phyloP scores from a whole-genome alignment of 805 yeast genomes.

The Candida railenensis region DNA sequence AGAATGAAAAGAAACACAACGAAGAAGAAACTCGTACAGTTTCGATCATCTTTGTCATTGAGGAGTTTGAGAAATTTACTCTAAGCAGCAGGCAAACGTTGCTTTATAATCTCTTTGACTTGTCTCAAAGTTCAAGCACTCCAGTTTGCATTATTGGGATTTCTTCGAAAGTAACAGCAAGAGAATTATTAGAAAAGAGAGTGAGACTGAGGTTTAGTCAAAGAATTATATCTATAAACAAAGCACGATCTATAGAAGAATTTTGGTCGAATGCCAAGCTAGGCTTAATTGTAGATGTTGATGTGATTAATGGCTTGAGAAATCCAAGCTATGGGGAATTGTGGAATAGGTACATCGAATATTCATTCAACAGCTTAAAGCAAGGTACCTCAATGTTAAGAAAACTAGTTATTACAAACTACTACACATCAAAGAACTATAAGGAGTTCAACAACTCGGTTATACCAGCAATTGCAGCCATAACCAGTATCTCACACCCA shows the following conservation, averaged over 20 bases:
- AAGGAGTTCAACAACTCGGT: slow-evolving; percentile 46
- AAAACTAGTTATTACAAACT: slow-evolving; percentile 35
- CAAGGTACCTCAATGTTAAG: slow-evolving; percentile 7
- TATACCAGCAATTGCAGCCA: slow-evolving; percentile 38
- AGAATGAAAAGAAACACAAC: slow-evolving; percentile 18
- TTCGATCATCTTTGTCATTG: slow-evolving; percentile 75
- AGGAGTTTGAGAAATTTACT: slow-evolving; percentile 82
- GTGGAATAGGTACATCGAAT: slow-evolving; percentile 48
- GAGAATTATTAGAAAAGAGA: slow-evolving; percentile 86
- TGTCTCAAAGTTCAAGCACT: slow-evolving; percentile 65
- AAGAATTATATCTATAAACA: slow-evolving; percentile 60
- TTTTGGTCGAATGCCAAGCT: slow-evolving; percentile 50
- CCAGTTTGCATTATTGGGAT: slow-evolving; percentile 84
- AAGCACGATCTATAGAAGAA: slow-evolving; percentile 45
- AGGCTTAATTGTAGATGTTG: slow-evolving; percentile 28
- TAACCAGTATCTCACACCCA: slow-evolving; percentile 21
- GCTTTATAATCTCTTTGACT: slow-evolving; percentile 82
- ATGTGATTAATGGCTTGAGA: slow-evolving; percentile 15
- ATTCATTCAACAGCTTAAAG: background rate
- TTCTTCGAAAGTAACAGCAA: slow-evolving; percentile 68
- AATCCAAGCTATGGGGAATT: slow-evolving; percentile 19
- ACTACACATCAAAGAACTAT: slow-evolving; percentile 58
- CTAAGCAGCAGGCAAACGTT: slow-evolving; percentile 73
- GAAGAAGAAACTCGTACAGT: slow-evolving; percentile 29
- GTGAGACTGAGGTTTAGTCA: slow-evolving; percentile 90